A percentile compares a stretch with the other conserved stretches of the same genome.
Conservation (phyloP, 1,284 basidiomycete species). For the Pseudozyma pruni region DNA sequence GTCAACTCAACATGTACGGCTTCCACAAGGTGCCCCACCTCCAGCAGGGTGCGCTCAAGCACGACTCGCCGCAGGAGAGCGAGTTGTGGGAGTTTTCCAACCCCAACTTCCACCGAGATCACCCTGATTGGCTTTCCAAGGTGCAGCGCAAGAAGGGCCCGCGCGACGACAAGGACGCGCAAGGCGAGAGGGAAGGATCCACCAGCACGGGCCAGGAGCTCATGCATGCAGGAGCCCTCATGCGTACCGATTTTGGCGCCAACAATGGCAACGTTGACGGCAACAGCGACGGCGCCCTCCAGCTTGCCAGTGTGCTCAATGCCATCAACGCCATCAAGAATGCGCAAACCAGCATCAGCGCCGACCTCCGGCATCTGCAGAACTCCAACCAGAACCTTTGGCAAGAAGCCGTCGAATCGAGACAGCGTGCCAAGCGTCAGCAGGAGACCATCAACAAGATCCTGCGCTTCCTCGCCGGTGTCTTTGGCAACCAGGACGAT, state of each 20-base stretch:
- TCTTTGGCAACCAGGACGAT: slow-evolving; percentile 78
- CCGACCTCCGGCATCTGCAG: slow-evolving; percentile 88
- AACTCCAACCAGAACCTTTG: slow-evolving; percentile 87
- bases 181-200: slow-evolving; percentile 20
- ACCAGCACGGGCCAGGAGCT: slow-evolving; percentile 31
- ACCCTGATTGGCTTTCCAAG: slow-evolving; percentile 87
- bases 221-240: slow-evolving; percentile 47
- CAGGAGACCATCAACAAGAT: slow-evolving; percentile 98
- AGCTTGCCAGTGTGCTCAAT: slow-evolving; percentile 73
- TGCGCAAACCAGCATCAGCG: slow-evolving; percentile 87
- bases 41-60: slow-evolving; percentile 86
- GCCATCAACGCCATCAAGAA: slow-evolving; percentile 89
- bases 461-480: slow-evolving; percentile 89
- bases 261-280: slow-evolving; percentile 9
- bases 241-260: slow-evolving; percentile 46
- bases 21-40: slow-evolving; percentile 77
- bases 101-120: slow-evolving; percentile 85
- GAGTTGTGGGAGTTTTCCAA: slow-evolving; percentile 96
- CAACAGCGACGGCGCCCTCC: slow-evolving; percentile 39
- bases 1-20: slow-evolving; percentile 82
- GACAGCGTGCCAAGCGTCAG: slow-evolving; percentile 85
- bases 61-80: slow-evolving; percentile 72
- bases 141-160: slow-evolving; percentile 76
- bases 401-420: slow-evolving; percentile 85
- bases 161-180: slow-evolving; percentile 66